phyloP scores from a whole-genome alignment of 148 eudicot genomes.

The Rhododendron henanense region DNA sequence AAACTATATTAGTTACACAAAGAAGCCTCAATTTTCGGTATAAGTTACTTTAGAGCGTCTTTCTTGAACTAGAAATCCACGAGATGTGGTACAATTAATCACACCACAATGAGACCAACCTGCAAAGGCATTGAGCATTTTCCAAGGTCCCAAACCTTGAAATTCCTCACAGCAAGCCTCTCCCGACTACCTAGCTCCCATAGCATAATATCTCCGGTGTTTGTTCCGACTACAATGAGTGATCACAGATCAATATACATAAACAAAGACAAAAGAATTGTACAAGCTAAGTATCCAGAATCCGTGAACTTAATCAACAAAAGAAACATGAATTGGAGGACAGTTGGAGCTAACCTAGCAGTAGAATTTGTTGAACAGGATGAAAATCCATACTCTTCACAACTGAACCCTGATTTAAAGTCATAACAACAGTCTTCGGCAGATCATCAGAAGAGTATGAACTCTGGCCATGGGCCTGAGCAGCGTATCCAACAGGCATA shows the following conservation, averaged over 20 bases:
- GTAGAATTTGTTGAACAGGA: constrained; percentile 68
- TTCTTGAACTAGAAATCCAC: background rate
- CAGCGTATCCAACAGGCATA: constrained; percentile 55
- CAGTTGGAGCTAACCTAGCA: constrained; percentile 59
- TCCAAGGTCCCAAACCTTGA: constrained; percentile 80
- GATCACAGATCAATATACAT: constrained; percentile 13
- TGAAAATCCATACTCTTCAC: constrained; percentile 96
- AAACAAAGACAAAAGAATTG: background rate
- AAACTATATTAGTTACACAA: background rate
- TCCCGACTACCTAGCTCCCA: constrained; percentile 85
- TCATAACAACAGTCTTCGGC: constrained; percentile 69
- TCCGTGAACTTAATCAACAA: background rate
- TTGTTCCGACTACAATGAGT: constrained; percentile 66
- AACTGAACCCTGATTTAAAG: constrained; percentile 73
- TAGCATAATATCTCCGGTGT: constrained; percentile 69
- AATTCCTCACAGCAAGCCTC: constrained; percentile 60
- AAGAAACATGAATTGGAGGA: background rate
- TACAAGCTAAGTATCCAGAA: background rate
- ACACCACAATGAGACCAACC: constrained; percentile 24
- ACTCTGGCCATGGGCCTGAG: constrained; percentile 70
- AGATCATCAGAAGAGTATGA: constrained; percentile 76
- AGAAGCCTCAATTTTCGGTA: background rate
- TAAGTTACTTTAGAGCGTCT: background rate
- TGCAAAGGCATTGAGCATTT: constrained; percentile 62
- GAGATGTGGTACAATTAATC: background rate